phyloP scores from a whole-genome alignment of 2,329 filamentous ascomycete species.

The Ascocoryne sarcoides region DNA sequence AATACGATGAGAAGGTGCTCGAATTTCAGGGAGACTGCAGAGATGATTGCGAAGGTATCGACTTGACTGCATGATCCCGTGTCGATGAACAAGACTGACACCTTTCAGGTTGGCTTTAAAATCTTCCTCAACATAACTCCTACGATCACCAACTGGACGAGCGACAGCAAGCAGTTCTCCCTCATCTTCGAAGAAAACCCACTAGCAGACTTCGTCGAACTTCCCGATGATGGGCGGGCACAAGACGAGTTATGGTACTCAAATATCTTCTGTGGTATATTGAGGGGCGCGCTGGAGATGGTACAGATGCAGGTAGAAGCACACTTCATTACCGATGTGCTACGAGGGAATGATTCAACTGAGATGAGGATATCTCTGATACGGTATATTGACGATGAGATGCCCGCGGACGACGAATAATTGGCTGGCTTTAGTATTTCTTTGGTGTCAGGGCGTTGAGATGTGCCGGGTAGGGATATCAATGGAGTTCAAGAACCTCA shows the following conservation, averaged over 20 bases:
- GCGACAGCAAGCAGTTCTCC: constrained; percentile 93
- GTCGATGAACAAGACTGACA: not conserved
- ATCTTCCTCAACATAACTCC: constrained; percentile 97
- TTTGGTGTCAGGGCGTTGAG: no score
- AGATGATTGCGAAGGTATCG: constrained; percentile 83
- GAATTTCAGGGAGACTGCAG: constrained; percentile 92
- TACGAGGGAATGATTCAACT: constrained; percentile 89
- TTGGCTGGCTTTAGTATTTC: not conserved
- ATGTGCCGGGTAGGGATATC: no score
- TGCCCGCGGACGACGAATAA: constrained; percentile 85
- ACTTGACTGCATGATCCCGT: not conserved
- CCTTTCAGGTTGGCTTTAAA: constrained; percentile 87
- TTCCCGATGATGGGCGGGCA: constrained; percentile 89
- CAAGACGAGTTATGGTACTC: constrained; percentile 98
- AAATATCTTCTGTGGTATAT: constrained; percentile 89
- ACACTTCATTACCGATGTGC: constrained; percentile 88
- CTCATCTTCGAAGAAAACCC: constrained; percentile 96
- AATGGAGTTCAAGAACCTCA: no score
- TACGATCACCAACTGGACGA: constrained; percentile 89
- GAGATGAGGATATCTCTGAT: constrained; percentile 93
- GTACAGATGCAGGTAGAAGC: constrained; percentile 99
- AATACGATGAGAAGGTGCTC: constrained; percentile 80
- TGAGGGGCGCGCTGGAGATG: constrained; percentile 92
- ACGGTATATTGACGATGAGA: constrained; percentile 93
- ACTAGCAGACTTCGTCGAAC: constrained; percentile 90